Evolutionary conservation across 768 basidiomycete genomes (phyloP).

Genomic region (Saitozyma podzolica): DNA sequence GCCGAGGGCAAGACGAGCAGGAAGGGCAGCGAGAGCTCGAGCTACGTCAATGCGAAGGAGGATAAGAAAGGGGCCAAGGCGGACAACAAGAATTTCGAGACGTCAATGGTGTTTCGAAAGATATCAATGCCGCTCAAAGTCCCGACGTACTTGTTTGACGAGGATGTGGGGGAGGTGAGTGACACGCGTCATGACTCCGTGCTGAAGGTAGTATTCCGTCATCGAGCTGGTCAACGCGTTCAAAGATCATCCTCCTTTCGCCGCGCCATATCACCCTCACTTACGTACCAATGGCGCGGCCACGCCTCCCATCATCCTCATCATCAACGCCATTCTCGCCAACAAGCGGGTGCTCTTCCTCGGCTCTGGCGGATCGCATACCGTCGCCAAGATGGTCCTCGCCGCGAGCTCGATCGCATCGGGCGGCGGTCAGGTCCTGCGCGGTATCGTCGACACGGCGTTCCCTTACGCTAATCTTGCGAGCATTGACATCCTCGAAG

Average conservation of each 20-base stretch:
- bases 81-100: no score
- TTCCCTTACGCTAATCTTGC: slow-evolving; percentile 93
- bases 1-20: not conserved
- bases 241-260: slow-evolving; percentile 61
- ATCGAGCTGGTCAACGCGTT: slow-evolving; percentile 87
- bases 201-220: slow-evolving; percentile 72
- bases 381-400: slow-evolving; percentile 86
- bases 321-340: slow-evolving; percentile 94
- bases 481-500: slow-evolving; percentile 79
- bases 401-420: slow-evolving; percentile 91
- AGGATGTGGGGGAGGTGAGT: slow-evolving; percentile 94
- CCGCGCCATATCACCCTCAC: slow-evolving; percentile 76
- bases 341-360: slow-evolving; percentile 95
- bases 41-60: slow-evolving; percentile 8
- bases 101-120: no score
- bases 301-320: slow-evolving; percentile 90
- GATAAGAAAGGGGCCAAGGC: not conserved
- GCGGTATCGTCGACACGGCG: slow-evolving; percentile 84
- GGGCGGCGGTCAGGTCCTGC: slow-evolving; percentile 75
- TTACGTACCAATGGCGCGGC: slow-evolving; percentile 85
- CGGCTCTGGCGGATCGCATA: slow-evolving; percentile 81
- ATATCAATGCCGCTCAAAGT: slow-evolving; percentile 75
- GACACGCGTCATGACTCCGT: not conserved
- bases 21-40: slow-evolving; percentile 19
- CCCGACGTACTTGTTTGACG: slow-evolving; percentile 82